Percentiles rank a stretch among this genome's conserved stretches.
Conservation (phyloP, 305 asterid species). For the Coffea humblotiana region DNA sequence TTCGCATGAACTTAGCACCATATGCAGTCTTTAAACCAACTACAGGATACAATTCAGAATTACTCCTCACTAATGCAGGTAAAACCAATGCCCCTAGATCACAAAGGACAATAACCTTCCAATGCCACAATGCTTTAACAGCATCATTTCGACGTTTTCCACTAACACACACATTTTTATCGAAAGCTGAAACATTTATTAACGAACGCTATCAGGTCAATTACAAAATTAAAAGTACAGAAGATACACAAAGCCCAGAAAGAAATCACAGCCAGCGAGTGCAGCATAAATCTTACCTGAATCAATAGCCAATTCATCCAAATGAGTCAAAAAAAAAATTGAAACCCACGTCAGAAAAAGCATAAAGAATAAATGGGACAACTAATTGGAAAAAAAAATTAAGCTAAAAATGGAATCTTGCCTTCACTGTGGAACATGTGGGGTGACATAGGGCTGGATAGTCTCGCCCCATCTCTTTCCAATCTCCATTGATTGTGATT, state of each 20-base stretch:
- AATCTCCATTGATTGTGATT: slow-evolving; percentile 31
- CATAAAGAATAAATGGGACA: background rate
- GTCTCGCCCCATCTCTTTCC: slow-evolving; percentile 33
- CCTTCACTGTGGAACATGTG: slow-evolving; percentile 29
- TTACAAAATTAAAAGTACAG: background rate
- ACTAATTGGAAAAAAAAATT: background rate
- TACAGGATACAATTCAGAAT: background rate
- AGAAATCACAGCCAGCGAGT: background rate
- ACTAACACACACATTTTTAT: background rate
- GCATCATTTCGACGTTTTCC: background rate
- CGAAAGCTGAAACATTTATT: background rate
- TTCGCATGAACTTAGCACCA: background rate
- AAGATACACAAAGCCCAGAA: background rate
- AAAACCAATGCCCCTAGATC: background rate
- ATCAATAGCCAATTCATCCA: background rate
- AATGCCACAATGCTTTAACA: background rate
- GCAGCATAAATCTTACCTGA: background rate
- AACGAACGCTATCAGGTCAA: background rate
- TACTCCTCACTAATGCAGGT: background rate
- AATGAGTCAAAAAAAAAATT: background rate
- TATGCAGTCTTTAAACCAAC: background rate
- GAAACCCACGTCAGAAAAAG: background rate
- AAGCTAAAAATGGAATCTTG: slow-evolving; percentile 4
- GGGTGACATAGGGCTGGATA: slow-evolving; percentile 34
- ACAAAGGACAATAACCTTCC: background rate